Evolutionary conservation across 1,284 basidiomycete genomes (phyloP).

Genomic region (Anthracocystis setariae): DNA sequence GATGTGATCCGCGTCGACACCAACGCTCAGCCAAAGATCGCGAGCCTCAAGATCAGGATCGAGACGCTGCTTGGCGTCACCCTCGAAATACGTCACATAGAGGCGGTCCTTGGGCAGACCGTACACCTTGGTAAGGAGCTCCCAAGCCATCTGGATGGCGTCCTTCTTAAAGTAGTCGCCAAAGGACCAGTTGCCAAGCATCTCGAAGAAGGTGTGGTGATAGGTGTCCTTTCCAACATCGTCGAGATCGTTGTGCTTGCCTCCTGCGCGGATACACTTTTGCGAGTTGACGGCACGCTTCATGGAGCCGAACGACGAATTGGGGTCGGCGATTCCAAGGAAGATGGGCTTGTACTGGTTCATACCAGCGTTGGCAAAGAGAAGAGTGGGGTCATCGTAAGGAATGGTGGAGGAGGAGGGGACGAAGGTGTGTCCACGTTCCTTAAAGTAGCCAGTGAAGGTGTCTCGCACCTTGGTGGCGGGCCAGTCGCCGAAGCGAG

Average conservation of each 20-base stretch:
- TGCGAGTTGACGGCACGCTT: constrained; percentile 94
- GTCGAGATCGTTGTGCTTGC: constrained; percentile 98
- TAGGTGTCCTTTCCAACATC: constrained; percentile 98
- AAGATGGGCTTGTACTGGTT: constrained; percentile 88
- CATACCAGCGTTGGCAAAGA: constrained; percentile 89
- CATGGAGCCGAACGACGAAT: constrained; percentile 85
- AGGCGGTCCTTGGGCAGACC: constrained; percentile 87
- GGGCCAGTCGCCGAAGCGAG: constrained; percentile 73
- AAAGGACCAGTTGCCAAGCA: constrained; percentile 99
- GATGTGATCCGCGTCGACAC: constrained; percentile 88
- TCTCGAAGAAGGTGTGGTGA: constrained; percentile 97
- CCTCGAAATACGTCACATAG: constrained; percentile 98
- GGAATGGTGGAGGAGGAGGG: constrained; percentile 94
- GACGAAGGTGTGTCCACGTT: constrained; percentile 84
- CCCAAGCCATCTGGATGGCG: constrained; percentile 91
- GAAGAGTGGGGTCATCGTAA: constrained; percentile 86
- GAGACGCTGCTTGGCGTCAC: constrained; percentile 85
- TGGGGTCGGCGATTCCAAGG: constrained; percentile 92
- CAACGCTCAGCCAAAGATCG: constrained; percentile 85
- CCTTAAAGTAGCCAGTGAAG: constrained; percentile 83
- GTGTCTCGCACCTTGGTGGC: constrained; percentile 77
- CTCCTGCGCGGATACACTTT: constrained; percentile 97
- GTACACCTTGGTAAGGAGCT: constrained; percentile 88
- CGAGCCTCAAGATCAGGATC: constrained; percentile 85
- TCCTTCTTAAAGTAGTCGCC: constrained; percentile 99